Base-by-base conservation (phyloP, 768 basidiomycete genomes). In the Russula sp. region DNA sequence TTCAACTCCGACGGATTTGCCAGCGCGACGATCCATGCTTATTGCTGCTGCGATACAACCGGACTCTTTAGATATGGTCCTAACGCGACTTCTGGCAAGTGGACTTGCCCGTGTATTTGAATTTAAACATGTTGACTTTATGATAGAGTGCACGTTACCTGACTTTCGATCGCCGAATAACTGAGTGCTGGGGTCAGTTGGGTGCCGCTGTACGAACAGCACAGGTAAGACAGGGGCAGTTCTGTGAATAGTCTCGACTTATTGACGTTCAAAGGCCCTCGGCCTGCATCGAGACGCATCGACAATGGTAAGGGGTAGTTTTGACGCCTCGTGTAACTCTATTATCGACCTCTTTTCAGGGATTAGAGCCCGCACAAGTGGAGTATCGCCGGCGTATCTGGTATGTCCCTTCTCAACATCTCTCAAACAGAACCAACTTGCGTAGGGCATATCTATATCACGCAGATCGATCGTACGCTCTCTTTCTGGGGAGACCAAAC, bases 171-270 rank as follows among this genome's bases (percentile, higher is more conserved):
- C 83, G 89, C 51, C 84, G 90, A 50, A 88, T 96, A 61, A 94
- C 93, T 8, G 94, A 97, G 75, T 94, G 93, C 69, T 98, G 94
- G 93, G 93, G 90, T 71, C 93, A 96, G 69, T 78, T 98, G 18
- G 94, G 94, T 39, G 93, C 94, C 7, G 92, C 92, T 51, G 87
- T 98, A 14, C 76, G 93, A 61, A 97, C 94, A 36, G 94, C 93
- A 9, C 93, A 96, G 69, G 62, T 63, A 43, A 54, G 62, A 43
- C 41, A 55, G 57, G 32, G 2, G 7, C 18, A 7, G 22, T 7
- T 14, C 9, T 7, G 7, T n/a, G 25, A 49, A 18, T 32, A 10
- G 3, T 42, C 46, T 54, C 49, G n/a, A 42, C 57, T 58, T 38
- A 59, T 32, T 36, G 39, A 11, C 14, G 1, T 43, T n/a, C 36